Evolutionary conservation across 352 stramenopile species (phyloP).

Genomic region (Globisporangium apiculatum): DNA sequence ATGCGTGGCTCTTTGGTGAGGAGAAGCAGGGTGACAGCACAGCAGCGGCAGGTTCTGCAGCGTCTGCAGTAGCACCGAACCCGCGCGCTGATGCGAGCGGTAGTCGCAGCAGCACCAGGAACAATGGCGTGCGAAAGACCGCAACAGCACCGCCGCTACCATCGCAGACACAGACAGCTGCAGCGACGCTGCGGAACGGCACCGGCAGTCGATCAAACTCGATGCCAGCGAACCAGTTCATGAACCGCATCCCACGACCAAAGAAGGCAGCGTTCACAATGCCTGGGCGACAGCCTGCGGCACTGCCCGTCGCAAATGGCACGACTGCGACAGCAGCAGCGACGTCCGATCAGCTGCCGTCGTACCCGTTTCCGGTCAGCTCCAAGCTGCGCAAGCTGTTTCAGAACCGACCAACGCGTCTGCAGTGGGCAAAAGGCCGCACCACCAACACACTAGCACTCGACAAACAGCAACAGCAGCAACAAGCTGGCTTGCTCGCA

Average conservation of each 20-base stretch:
- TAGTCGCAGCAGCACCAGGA: not conserved
- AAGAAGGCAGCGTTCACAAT: constrained; percentile 25
- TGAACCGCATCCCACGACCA: constrained; percentile 11
- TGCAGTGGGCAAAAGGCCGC: constrained; percentile 44
- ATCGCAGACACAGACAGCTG: not conserved
- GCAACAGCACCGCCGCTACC: not conserved
- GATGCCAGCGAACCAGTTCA: constrained; percentile 22
- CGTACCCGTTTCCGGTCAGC: constrained; percentile 62
- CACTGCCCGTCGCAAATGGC: not conserved
- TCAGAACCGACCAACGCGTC: constrained; percentile 32
- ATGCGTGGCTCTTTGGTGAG: constrained; percentile 80
- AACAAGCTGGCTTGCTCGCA: not conserved
- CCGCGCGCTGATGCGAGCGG: not conserved
- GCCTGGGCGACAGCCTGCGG: constrained; percentile 1
- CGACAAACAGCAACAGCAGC: constrained; percentile 20
- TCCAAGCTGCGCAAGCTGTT: constrained; percentile 74
- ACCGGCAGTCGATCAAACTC: constrained; percentile 20
- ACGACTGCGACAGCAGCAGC: not conserved
- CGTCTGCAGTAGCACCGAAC: constrained; percentile 4
- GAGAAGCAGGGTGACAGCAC: constrained; percentile 24
- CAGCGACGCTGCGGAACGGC: not conserved
- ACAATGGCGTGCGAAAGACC: constrained; percentile 4
- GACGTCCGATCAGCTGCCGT: constrained; percentile 14
- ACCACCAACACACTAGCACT: constrained; percentile 1
- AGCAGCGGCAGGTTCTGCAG: not conserved